Percentiles rank a stretch among this genome's conserved stretches.
Conservation (phyloP, 78 protist species). For the Protostelium mycophagum region DNA sequence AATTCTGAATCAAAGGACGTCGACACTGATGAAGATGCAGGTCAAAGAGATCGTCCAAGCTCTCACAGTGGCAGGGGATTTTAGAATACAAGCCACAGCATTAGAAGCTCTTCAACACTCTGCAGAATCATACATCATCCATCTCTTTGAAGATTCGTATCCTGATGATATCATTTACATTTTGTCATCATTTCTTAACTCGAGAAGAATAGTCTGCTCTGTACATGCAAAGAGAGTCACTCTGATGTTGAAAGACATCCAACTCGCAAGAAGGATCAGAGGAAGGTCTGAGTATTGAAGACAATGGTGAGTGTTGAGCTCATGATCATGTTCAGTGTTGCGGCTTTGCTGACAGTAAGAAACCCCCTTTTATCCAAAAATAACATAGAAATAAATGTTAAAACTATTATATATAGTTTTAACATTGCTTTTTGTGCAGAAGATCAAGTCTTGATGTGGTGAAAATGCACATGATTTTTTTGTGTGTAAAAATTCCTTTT, state of each 20-base stretch:
- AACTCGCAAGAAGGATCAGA: not conserved
- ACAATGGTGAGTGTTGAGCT: too few relatives aligned
- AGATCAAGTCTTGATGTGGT: too few relatives aligned
- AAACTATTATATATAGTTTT: too few relatives aligned
- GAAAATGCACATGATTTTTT: too few relatives aligned
- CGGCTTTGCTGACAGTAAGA: too few relatives aligned
- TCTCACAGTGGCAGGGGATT: not conserved
- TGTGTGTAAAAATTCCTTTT: too few relatives aligned
- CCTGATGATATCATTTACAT: not conserved
- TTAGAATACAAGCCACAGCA: not conserved
- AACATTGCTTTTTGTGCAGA: too few relatives aligned
- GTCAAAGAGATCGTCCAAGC: not conserved
- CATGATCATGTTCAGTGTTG: too few relatives aligned
- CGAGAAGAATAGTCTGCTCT: not conserved
- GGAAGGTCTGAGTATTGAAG: not conserved
- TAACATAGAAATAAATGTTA: too few relatives aligned
- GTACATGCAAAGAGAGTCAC: not conserved
- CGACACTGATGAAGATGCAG: not conserved
- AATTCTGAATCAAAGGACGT: not conserved
- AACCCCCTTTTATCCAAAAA: too few relatives aligned
- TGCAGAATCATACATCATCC: not conserved
- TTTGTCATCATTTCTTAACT: not conserved
- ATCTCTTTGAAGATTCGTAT: not conserved
- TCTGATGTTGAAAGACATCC: not conserved
- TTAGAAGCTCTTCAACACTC: not conserved